Percentiles rank a stretch among this genome's conserved stretches.
Evolutionary conservation across 208 protist genomes (phyloP).

Genomic region (Wallacemonas sp.): DNA sequence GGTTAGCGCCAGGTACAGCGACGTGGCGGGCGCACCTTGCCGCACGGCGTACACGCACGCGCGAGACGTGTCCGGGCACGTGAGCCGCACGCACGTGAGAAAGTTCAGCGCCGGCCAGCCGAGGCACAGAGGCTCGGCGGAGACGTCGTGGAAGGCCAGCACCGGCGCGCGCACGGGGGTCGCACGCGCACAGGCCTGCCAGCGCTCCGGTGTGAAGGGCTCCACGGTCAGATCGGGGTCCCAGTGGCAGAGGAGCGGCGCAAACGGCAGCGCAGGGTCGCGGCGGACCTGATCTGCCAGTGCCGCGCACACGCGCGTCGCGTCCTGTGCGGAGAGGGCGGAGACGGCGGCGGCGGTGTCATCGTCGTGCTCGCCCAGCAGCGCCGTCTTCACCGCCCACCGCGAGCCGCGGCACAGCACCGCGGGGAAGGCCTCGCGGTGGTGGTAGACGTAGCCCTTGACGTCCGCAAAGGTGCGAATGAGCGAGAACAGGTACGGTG

Average conservation of each 20-base stretch:
- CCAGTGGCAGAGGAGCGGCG: constrained; percentile 23
- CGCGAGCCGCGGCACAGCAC: constrained; percentile 39
- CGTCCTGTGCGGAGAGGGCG: constrained; percentile 20
- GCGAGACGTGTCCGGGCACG: constrained; percentile 29
- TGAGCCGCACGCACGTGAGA: constrained; percentile 56
- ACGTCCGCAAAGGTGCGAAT: constrained; percentile 95
- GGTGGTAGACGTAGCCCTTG: constrained; percentile 95
- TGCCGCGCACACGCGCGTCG: constrained; percentile 32
- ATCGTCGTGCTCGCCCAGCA: neutral
- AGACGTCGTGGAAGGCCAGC: constrained; percentile 50
- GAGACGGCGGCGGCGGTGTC: neutral
- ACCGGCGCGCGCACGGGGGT: constrained; percentile 7
- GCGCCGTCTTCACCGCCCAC: constrained; percentile 19
- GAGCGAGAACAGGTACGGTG: constrained; percentile 63
- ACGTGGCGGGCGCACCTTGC: constrained; percentile 32
- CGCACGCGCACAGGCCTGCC: neutral
- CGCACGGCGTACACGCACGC: constrained; percentile 56
- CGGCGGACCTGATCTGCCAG: constrained; percentile 24
- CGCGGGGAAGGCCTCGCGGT: constrained; percentile 94
- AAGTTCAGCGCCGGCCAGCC: constrained; percentile 60
- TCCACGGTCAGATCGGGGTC: neutral
- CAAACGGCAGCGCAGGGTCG: constrained; percentile 51
- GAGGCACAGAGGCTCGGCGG: constrained; percentile 27
- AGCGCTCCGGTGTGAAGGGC: constrained; percentile 7
- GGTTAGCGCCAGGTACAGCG: constrained; percentile 37